Evolutionary conservation across 2,329 filamentous ascomycete genomes (phyloP).

Genomic region (Colletotrichum filicis): DNA sequence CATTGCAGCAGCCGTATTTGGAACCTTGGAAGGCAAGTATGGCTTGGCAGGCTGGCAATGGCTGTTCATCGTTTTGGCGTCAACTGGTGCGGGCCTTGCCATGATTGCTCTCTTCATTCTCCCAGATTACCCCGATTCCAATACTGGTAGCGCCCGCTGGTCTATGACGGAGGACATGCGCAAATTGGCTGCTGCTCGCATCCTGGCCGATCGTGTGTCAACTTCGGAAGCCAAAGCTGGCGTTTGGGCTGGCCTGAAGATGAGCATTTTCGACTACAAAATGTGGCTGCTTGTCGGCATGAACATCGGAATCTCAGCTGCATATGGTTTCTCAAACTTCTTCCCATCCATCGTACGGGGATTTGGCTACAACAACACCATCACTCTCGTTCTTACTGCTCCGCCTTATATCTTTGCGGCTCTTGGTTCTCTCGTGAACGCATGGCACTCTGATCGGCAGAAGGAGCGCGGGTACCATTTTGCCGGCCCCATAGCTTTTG

Average conservation of each 20-base stretch:
- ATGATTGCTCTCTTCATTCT: constrained; percentile 37
- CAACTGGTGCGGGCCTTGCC: constrained; percentile 36
- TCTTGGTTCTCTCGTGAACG: constrained; percentile 34
- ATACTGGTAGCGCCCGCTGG: constrained; percentile 39
- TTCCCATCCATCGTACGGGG: constrained; percentile 39
- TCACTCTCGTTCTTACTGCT: constrained; percentile 38
- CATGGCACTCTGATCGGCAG: constrained; percentile 37
- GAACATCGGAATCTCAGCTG: constrained; percentile 38
- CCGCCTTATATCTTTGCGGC: constrained; percentile 39
- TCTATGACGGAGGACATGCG: constrained; percentile 39
- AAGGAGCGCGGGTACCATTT: constrained; percentile 40
- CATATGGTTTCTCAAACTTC: constrained; percentile 40
- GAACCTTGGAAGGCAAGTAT: constrained; percentile 34
- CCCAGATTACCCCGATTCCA: constrained; percentile 40
- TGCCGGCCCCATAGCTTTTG: constrained; percentile 33
- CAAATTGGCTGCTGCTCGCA: constrained; percentile 38
- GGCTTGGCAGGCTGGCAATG: constrained; percentile 52
- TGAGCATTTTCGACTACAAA: constrained; percentile 39
- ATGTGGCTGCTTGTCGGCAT: constrained; percentile 39
- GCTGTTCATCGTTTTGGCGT: constrained; percentile 52
- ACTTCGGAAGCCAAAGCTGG: constrained; percentile 37
- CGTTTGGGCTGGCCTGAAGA: constrained; percentile 39
- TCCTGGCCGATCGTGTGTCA: constrained; percentile 39
- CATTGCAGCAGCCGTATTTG: constrained; percentile 40
- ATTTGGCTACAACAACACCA: constrained; percentile 37